These are phyloP conservation scores for Polygonum maritimum DNA, from an alignment of 148 eudicot species.

Conservation along the genomic window DNA sequence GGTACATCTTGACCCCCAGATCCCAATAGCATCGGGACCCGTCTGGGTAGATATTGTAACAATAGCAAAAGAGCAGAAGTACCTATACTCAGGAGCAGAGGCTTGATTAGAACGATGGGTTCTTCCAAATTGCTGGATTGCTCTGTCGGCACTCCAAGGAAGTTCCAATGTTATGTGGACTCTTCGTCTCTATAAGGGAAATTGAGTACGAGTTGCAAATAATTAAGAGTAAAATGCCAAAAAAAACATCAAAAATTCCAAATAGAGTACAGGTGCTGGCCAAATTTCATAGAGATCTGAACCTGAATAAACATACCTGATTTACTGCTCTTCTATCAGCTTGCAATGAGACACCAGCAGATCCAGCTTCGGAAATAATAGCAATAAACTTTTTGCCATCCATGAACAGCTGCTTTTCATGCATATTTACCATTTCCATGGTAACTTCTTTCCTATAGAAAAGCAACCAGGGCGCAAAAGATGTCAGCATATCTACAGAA, in stretches of 20 bases:
- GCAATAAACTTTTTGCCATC: slow-evolving; percentile 84
- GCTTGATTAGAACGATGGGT: slow-evolving; percentile 98
- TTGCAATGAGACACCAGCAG: slow-evolving; percentile 98
- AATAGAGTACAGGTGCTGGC: neutral
- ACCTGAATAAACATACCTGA: slow-evolving; percentile 43
- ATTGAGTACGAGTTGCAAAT: slow-evolving; percentile 1
- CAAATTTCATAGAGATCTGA: neutral
- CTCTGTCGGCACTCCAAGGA: slow-evolving; percentile 99
- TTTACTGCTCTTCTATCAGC: slow-evolving; percentile 93
- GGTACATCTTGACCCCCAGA: no score
- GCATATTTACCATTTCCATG: slow-evolving; percentile 99
- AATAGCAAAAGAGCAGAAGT: slow-evolving; percentile 1
- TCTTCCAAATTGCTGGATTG: slow-evolving; percentile 98
- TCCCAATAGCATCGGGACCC: no score
- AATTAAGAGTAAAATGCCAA: neutral
- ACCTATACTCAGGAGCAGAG: slow-evolving; percentile 98
- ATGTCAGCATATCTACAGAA: neutral
- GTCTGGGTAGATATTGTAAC: neutral
- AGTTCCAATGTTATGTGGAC: slow-evolving; percentile 94
- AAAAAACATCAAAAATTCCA: neutral
- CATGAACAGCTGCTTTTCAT: slow-evolving; percentile 93
- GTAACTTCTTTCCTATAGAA: slow-evolving; percentile 73
- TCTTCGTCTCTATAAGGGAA: slow-evolving; percentile 61
- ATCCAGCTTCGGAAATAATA: slow-evolving; percentile 96
- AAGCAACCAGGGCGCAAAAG: neutral